Evolutionary conservation across 345 rosid species (phyloP).

Genomic region (Hibiscus trionum): DNA sequence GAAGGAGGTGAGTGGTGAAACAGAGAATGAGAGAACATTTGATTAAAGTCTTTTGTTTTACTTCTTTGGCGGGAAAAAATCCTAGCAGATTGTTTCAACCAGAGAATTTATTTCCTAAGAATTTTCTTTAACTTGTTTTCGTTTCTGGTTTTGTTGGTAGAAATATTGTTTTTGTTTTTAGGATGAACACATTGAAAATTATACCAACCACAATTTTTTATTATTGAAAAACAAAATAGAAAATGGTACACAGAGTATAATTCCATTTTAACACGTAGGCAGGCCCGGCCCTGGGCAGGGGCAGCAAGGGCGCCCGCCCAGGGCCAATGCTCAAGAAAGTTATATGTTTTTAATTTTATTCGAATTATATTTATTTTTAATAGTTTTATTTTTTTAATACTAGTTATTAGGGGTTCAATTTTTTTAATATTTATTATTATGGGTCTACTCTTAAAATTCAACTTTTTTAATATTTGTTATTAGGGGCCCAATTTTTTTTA

Average conservation of each 20-base stretch:
- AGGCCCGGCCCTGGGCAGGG: too few relatives aligned
- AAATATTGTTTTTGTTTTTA: not conserved
- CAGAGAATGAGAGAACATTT: slow-evolving; percentile 27
- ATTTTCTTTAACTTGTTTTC: not conserved
- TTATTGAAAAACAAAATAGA: not conserved
- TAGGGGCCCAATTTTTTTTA: too few relatives aligned
- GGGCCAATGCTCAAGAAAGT: too few relatives aligned
- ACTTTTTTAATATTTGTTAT: too few relatives aligned
- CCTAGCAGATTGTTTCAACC: not conserved
- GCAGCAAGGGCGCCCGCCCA: too few relatives aligned
- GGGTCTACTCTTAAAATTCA: too few relatives aligned
- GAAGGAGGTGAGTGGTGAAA: slow-evolving; percentile 14
- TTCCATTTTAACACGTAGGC: not conserved
- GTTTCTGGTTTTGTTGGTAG: not conserved
- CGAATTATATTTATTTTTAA: too few relatives aligned
- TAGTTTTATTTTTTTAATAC: too few relatives aligned
- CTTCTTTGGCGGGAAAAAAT: slow-evolving; percentile 11
- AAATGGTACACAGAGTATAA: not conserved
- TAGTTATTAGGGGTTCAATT: too few relatives aligned
- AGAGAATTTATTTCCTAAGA: not conserved
- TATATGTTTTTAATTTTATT: too few relatives aligned
- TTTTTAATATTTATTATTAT: too few relatives aligned
- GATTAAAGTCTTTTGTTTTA: slow-evolving; percentile 1
- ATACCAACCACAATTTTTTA: not conserved
- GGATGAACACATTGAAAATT: not conserved